Conservation (phyloP, 2,329 filamentous ascomycete genomes). For the Pyricularia grisea region DNA sequence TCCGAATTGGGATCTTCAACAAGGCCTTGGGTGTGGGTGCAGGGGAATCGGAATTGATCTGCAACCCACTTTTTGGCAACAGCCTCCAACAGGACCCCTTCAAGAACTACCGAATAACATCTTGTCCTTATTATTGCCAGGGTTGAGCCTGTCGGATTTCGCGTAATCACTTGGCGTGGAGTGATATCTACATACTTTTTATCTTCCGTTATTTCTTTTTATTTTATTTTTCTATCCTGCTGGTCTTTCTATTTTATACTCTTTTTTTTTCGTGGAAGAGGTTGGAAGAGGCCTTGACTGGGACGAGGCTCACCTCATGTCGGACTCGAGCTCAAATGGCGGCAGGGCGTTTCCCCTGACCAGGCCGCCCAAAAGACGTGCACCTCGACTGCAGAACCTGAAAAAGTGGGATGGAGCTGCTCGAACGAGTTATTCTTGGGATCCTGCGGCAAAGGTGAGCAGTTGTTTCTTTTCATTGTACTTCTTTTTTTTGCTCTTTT, state of each 20-base stretch:
- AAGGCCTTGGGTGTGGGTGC: background rate
- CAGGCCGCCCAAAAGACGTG: background rate
- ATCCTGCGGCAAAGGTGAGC: constrained; percentile 37
- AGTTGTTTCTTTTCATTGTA: background rate
- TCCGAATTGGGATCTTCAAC: background rate
- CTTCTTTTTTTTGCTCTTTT: too few relatives aligned
- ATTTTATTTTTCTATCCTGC: background rate
- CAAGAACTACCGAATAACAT: background rate
- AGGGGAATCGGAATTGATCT: background rate
- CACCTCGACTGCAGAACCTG: constrained; percentile 12
- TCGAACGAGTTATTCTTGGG: constrained; percentile 33
- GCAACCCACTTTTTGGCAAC: background rate
- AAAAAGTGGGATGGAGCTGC: constrained; percentile 42
- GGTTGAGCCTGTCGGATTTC: background rate
- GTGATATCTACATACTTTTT: background rate
- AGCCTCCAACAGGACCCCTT: background rate
- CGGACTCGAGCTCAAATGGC: background rate
- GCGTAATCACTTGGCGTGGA: background rate
- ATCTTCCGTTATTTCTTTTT: background rate
- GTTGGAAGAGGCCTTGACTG: background rate
- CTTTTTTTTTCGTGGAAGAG: background rate
- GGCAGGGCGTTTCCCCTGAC: background rate
- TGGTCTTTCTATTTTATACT: background rate
- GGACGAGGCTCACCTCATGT: background rate
- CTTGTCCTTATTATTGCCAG: background rate